Conservation (phyloP, 805 yeast species). For the Pichia insulana region DNA sequence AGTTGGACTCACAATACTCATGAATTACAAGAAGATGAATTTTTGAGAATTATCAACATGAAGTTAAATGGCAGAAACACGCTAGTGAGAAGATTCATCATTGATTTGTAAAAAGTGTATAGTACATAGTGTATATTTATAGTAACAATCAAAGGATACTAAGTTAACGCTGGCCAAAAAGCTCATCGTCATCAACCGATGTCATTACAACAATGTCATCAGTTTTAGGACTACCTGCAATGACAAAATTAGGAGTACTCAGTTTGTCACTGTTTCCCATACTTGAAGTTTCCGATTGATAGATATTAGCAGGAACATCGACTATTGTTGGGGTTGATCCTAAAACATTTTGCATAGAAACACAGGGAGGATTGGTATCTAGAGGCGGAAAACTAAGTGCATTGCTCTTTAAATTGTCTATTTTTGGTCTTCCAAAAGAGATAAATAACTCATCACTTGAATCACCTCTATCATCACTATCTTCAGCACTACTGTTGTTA, state of each 20-base stretch:
- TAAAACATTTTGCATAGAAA: slow-evolving; percentile 1
- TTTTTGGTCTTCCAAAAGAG: slow-evolving; percentile 7
- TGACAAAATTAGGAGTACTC: background rate
- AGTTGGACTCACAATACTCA: no score
- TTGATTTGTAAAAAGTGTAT: no score
- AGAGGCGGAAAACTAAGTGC: background rate
- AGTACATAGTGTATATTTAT: no score
- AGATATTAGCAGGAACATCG: slow-evolving; percentile 12
- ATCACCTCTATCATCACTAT: slow-evolving; percentile 3
- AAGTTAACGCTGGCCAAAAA: no score
- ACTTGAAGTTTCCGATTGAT: background rate
- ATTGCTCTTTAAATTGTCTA: background rate
- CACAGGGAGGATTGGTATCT: background rate
- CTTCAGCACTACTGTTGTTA: background rate
- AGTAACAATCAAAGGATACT: no score
- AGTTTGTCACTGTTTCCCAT: no score
- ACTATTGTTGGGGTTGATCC: slow-evolving; percentile 7
- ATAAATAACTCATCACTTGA: slow-evolving; percentile 11
- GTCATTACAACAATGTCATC: slow-evolving; percentile 9
- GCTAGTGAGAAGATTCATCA: no score
- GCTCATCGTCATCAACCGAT: no score
- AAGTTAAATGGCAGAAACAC: no score
- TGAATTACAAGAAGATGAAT: background rate
- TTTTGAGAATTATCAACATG: background rate
- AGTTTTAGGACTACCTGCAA: background rate